Evolutionary conservation across 805 yeast species (phyloP).

Genomic region (Starmerella gropengiesseri): DNA sequence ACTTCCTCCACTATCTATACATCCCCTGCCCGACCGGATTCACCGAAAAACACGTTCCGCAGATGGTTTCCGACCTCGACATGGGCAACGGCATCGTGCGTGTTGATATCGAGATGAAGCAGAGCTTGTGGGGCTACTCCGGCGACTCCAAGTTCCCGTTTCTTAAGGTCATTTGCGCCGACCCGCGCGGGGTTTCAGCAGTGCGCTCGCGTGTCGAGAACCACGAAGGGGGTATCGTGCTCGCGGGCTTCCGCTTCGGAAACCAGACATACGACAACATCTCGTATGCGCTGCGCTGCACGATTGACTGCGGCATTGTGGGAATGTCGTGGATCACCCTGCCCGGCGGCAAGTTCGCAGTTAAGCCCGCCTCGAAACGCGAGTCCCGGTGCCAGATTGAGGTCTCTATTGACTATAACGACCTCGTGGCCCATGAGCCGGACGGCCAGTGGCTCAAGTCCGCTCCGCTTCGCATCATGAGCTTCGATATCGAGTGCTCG

Average conservation of each 20-base stretch:
- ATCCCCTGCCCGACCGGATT: slow-evolving; percentile 84
- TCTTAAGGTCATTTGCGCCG: slow-evolving; percentile 56
- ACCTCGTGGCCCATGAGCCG: slow-evolving; percentile 67
- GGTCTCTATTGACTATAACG: slow-evolving; percentile 53
- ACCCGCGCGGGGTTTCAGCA: slow-evolving; percentile 55
- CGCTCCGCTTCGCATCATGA: slow-evolving; percentile 86
- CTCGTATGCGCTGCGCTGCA: slow-evolving; percentile 70
- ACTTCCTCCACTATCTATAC: slow-evolving; percentile 80
- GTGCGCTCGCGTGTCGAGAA: slow-evolving; percentile 74
- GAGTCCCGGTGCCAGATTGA: slow-evolving; percentile 82
- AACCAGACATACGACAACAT: slow-evolving; percentile 70
- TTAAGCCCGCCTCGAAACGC: slow-evolving; percentile 6
- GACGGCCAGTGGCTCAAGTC: slow-evolving; percentile 89
- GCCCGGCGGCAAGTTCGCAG: slow-evolving; percentile 56
- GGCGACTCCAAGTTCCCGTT: slow-evolving; percentile 72
- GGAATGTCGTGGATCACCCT: slow-evolving; percentile 96
- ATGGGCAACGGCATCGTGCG: background rate
- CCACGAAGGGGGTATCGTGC: slow-evolving; percentile 27
- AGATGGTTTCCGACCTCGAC: slow-evolving; percentile 22
- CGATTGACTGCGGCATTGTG: slow-evolving; percentile 85
- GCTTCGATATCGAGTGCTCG: slow-evolving; percentile 97
- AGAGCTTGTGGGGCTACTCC: slow-evolving; percentile 87
- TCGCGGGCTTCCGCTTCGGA: slow-evolving; percentile 12
- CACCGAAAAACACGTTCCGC: slow-evolving; percentile 44
- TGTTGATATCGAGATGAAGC: slow-evolving; percentile 60